Evolutionary conservation across 2,329 filamentous ascomycete species (phyloP).

Genomic region (Diaporthe humulicola): DNA sequence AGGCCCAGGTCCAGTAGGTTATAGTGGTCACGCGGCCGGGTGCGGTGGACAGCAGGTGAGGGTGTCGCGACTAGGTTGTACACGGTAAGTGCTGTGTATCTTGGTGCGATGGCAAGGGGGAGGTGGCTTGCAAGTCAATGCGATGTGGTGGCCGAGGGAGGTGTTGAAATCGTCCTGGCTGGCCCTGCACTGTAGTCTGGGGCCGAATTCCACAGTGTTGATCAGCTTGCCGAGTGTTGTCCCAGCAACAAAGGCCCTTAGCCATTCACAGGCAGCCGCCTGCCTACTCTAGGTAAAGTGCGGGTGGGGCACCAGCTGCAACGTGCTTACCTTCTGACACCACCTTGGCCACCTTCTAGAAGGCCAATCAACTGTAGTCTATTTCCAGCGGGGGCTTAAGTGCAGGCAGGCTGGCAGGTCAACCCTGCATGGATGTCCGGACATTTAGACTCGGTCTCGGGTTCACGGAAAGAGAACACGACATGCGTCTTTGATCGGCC

Average conservation of each 20-base stretch:
- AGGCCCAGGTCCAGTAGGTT: not conserved
- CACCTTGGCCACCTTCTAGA: slow-evolving; percentile 5
- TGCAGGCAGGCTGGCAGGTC: not conserved
- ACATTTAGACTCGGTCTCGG: slow-evolving; percentile 26
- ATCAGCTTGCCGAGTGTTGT: slow-evolving; percentile 23
- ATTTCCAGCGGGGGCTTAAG: not conserved
- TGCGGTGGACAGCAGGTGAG: not conserved
- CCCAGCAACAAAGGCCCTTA: slow-evolving; percentile 2
- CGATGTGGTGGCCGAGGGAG: slow-evolving; percentile 11
- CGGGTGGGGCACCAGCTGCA: not conserved
- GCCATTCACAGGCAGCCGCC: no score
- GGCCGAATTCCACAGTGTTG: not conserved
- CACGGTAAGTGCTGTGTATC: slow-evolving; percentile 10
- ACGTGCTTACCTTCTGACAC: not conserved
- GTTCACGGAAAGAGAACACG: slow-evolving; percentile 18
- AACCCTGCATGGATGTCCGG: not conserved
- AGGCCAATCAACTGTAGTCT: slow-evolving; percentile 25
- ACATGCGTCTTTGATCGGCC: not conserved
- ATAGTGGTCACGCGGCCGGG: not conserved
- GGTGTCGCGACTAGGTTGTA: not conserved
- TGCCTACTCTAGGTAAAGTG: no score
- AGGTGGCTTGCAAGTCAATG: slow-evolving; percentile 24
- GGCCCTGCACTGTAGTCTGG: not conserved
- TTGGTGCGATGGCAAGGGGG: not conserved
- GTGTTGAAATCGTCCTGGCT: not conserved